These are phyloP conservation scores for Starmerella geochares DNA, from an alignment of 805 yeast species.

Conservation along the genomic window DNA sequence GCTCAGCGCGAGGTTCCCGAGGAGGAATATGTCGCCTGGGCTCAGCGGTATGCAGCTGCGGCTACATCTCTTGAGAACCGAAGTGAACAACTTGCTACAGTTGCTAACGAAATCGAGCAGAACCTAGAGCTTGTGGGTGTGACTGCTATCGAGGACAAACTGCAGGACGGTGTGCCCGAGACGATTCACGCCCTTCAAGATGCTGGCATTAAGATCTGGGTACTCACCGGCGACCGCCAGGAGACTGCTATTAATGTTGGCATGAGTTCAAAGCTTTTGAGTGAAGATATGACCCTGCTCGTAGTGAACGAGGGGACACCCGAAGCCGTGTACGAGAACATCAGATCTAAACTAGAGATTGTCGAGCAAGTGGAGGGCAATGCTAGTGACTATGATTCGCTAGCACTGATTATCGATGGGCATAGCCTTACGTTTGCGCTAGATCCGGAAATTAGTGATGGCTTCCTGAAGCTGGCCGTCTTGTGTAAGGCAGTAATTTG, in stretches of 20 bases:
- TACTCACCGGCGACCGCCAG: constrained; percentile 94
- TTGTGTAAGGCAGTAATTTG: constrained; percentile 93
- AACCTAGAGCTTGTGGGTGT: constrained; percentile 81
- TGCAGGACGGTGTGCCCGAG: constrained; percentile 98
- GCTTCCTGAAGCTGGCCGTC: constrained; percentile 68
- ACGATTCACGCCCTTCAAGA: constrained; percentile 89
- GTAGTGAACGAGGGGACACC: constrained; percentile 78
- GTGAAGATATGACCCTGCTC: constrained; percentile 91
- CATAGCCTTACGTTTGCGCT: constrained; percentile 79
- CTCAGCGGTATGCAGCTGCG: constrained; percentile 57
- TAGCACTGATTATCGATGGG: constrained; percentile 92
- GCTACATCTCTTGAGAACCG: constrained; percentile 72
- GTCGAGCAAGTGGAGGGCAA: constrained; percentile 29
- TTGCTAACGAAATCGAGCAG: constrained; percentile 78
- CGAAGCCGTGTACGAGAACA: constrained; percentile 64
- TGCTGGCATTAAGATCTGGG: constrained; percentile 97
- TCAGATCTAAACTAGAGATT: constrained; percentile 53
- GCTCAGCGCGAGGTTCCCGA: constrained; percentile 75
- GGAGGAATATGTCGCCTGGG: constrained; percentile 68
- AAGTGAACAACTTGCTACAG: constrained; percentile 65
- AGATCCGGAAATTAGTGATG: constrained; percentile 67
- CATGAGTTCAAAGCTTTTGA: constrained; percentile 86
- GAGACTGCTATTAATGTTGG: constrained; percentile 98
- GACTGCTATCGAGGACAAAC: constrained; percentile 94
- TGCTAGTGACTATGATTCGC: constrained; percentile 61